Percentiles rank a stretch among this genome's conserved stretches.
Conservation (phyloP, 805 yeast species). For the Pichia thaimueangensis region DNA sequence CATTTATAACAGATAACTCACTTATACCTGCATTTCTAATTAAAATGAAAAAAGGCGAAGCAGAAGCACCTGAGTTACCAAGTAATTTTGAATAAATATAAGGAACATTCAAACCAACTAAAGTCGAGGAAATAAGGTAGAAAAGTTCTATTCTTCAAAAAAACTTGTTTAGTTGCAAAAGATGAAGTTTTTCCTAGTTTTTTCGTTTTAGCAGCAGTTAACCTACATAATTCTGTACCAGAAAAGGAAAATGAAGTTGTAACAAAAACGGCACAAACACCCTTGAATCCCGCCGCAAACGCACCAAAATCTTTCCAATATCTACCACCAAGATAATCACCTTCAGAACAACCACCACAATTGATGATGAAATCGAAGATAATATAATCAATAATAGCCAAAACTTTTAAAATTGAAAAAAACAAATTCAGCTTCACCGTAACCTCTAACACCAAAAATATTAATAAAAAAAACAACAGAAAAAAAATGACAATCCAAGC, state of each 20-base stretch:
- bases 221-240: conserved; percentile 60
- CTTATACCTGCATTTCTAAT: conserved; percentile 52
- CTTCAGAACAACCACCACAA: conserved; percentile 61
- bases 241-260: conserved; percentile 60
- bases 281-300: conserved; percentile 47
- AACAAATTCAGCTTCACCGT: conserved; percentile 62
- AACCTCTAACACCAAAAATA: conserved; percentile 57
- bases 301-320: conserved; percentile 59
- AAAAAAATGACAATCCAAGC: conserved; percentile 53
- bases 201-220: conserved; percentile 60
- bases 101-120: conserved; percentile 57
- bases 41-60: conserved; percentile 69
- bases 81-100: conserved; percentile 42
- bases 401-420: conserved; percentile 49
- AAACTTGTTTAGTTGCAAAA: conserved; percentile 56
- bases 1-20: conserved; percentile 61
- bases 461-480: conserved; percentile 43
- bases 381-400: conserved; percentile 53
- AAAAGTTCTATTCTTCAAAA: conserved; percentile 58
- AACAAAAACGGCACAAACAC: conserved; percentile 56
- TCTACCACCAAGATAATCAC: conserved; percentile 51
- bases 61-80: conserved; percentile 42
- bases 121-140: conserved; percentile 45
- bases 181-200: conserved; percentile 58
- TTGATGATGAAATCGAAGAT: conserved; percentile 48